Base-by-base conservation (phyloP, 106 monocot species). In the Gastrodia elata region DNA sequence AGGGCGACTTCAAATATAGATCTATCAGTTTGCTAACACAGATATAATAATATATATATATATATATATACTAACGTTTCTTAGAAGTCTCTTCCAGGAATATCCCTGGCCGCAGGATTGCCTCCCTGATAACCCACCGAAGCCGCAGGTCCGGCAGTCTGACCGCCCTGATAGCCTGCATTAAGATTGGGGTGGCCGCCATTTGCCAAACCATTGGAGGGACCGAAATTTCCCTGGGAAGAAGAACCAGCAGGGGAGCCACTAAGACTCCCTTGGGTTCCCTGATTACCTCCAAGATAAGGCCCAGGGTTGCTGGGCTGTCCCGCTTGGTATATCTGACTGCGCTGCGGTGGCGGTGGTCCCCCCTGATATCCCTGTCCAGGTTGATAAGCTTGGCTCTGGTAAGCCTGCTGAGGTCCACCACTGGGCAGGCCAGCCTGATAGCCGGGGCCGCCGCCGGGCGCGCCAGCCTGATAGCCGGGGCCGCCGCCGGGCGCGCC, bases 21-120 rank as follows among this genome's bases (percentile, higher is more conserved):
- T n/a, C n/a, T n/a, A n/a, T n/a, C n/a, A n/a, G n/a, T n/a, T n/a
- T n/a, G n/a, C n/a, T n/a, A n/a, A n/a, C n/a, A n/a, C n/a, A n/a
- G n/a, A n/a, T n/a, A n/a, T n/a, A n/a, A n/a, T n/a, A n/a, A n/a
- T n/a, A n/a, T n/a, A n/a, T 11, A 15, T 46, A 8, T 58, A 8
- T 58, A 5, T 58, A 25, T 58, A 22, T 7, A 58, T 24, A 25
- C 8, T 58, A 25, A 25, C 26, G 25, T 20, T 52, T 4, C 2
- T 61, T 67, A 67, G 16, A 38, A 1, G 61, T 87, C 84, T 79
- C 87, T 84, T 37, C 81, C 87, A 28, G 81, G 77, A 41, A 83
- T 64, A 46, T 87, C 84, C 74, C 81, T 81, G 9, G 8, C 72
- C 2, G 39, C 58, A 2, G 76, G 55, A 18, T 15, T 37, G 0